These are phyloP conservation scores for Dacryopinax spathularia DNA, from an alignment of 768 basidiomycete genomes.

Conservation along the genomic window DNA sequence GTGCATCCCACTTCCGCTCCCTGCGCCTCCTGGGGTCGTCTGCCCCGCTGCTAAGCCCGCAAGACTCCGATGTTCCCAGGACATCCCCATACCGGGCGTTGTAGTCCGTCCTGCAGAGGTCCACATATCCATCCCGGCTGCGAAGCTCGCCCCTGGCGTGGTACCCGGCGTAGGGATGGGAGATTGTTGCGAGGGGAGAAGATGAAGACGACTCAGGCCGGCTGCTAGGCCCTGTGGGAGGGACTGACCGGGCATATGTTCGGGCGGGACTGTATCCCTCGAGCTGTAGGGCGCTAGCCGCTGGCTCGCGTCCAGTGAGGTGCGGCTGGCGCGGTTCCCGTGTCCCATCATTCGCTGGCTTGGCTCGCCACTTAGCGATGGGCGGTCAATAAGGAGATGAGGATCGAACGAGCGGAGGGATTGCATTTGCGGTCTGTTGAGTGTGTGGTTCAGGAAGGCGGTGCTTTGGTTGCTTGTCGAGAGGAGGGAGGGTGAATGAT, in stretches of 20 bases:
- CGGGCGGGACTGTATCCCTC: slow-evolving; percentile 50
- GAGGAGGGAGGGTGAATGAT: not conserved
- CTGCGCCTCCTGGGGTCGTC: not conserved
- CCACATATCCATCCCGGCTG: not conserved
- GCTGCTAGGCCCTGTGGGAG: slow-evolving; percentile 85
- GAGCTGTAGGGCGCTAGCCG: slow-evolving; percentile 37
- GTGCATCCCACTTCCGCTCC: slow-evolving; percentile 1
- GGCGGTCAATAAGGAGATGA: not conserved
- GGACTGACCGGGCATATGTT: slow-evolving; percentile 77
- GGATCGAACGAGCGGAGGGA: not conserved
- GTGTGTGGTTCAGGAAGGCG: not conserved
- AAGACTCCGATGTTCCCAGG: not conserved
- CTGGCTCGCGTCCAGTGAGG: not conserved
- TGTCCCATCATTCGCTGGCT: slow-evolving; percentile 3
- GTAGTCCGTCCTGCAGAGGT: not conserved
- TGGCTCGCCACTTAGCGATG: not conserved
- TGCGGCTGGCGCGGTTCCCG: not conserved
- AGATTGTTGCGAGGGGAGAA: slow-evolving; percentile 30
- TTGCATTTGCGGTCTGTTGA: not conserved
- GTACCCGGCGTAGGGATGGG: slow-evolving; percentile 2
- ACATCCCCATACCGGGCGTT: slow-evolving; percentile 5
- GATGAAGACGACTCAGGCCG: slow-evolving; percentile 80
- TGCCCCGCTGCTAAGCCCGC: not conserved
- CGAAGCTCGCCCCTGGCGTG: not conserved
- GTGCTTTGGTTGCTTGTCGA: slow-evolving; percentile 1